Percentiles rank a stretch among this genome's conserved stretches.
phyloP scores from a whole-genome alignment of 805 yeast species.

The Kodamaea laetipori region DNA sequence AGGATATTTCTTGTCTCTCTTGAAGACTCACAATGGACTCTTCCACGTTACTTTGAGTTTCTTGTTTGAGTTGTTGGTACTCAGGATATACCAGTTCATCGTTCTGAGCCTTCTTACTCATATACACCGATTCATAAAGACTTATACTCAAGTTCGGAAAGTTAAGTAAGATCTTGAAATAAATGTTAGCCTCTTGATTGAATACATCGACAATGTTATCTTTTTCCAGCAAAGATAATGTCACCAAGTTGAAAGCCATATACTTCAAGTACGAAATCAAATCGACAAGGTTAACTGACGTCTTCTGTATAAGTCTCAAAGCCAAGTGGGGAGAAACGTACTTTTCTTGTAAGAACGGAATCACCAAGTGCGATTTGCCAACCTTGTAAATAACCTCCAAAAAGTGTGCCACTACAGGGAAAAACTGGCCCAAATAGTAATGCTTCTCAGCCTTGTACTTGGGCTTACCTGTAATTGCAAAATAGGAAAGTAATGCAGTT shows the following conservation, averaged over 20 bases:
- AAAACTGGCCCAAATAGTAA: conserved; percentile 11
- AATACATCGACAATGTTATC: conserved; percentile 12
- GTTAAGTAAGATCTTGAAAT: conserved; percentile 25
- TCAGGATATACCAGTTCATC: conserved; percentile 10
- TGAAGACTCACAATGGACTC: conserved; percentile 14
- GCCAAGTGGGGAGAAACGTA: conserved; percentile 27
- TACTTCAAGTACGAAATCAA: conserved; percentile 29
- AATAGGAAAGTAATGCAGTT: conserved; percentile 7
- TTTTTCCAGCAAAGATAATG: conserved; percentile 19
- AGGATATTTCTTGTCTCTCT: conserved; percentile 34
- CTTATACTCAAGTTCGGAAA: conserved; percentile 25
- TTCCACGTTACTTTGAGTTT: conserved; percentile 1
- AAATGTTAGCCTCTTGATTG: conserved; percentile 23
- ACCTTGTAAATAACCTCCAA: conserved; percentile 19
- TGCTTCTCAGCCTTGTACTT: conserved; percentile 11
- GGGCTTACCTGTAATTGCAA: conserved; percentile 13
- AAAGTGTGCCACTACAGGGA: conserved; percentile 22
- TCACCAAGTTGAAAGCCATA: conserved; percentile 30
- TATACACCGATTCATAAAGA: conserved; percentile 12
- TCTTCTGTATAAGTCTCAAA: conserved; percentile 18
- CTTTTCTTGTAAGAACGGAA: conserved; percentile 16
- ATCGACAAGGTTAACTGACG: conserved; percentile 19
- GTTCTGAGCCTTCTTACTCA: conserved; percentile 6
- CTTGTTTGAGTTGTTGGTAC: neutral
- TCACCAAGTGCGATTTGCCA: conserved; percentile 21